A percentile compares a stretch with the other conserved stretches of the same genome.
phyloP scores from a whole-genome alignment of 106 monocot genomes.

The Iris macrosiphon region DNA sequence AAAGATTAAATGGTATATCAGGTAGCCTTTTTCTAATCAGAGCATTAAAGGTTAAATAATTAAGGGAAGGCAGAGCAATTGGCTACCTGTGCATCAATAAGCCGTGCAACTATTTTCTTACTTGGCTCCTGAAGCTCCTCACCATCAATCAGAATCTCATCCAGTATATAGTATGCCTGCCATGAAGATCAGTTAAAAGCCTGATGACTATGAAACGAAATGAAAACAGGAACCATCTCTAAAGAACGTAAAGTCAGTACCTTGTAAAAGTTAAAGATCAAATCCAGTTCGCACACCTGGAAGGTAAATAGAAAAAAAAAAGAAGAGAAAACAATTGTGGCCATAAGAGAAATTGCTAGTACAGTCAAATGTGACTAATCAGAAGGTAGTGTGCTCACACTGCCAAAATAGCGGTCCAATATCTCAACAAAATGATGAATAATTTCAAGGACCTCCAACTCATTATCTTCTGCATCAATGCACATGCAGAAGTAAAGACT shows the following conservation, averaged over 20 bases:
- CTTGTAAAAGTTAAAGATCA: conserved; percentile 99
- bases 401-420: conserved; percentile 87
- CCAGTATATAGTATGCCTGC: conserved; percentile 89
- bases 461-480: conserved; percentile 67
- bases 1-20: no score
- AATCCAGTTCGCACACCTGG: conserved; percentile 95
- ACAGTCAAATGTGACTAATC: no score
- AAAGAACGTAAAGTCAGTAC: conserved; percentile 15
- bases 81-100: conserved; percentile 67
- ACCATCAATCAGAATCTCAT: conserved; percentile 83
- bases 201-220: not conserved
- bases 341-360: not conserved
- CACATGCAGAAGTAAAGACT: conserved; percentile 97
- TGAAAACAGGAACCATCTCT: not conserved
- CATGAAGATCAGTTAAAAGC: not conserved
- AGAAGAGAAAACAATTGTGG: not conserved
- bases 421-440: conserved; percentile 93
- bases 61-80: no score
- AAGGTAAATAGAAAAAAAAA: not conserved
- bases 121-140: conserved; percentile 89
- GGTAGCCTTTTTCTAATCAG: no score
- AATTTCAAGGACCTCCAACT: conserved; percentile 72
- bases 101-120: conserved; percentile 74
- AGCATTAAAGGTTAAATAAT: no score
- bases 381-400: conserved; percentile 34